A percentile compares a stretch with the other conserved stretches of the same genome.
Conservation (phyloP, 305 asterid genomes). For the Fraxinus paxiana region DNA sequence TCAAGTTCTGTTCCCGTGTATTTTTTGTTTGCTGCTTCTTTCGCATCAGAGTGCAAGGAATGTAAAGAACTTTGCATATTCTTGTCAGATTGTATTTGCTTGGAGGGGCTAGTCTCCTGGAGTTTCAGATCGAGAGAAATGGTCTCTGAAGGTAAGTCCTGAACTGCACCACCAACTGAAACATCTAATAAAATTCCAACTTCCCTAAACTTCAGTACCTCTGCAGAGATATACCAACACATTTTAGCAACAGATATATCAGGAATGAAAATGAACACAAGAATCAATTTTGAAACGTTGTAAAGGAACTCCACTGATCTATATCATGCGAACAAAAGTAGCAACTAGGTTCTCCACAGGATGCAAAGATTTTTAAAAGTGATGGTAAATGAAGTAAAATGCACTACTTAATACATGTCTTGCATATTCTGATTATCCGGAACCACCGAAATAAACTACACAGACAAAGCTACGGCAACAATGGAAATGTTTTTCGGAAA, state of each 20-base stretch:
- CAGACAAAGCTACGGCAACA: not conserved
- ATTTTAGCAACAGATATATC: conserved; percentile 12
- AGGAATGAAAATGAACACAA: not conserved
- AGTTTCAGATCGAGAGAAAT: conserved; percentile 25
- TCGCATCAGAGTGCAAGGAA: conserved; percentile 33
- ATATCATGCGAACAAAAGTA: not conserved
- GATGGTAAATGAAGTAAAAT: not conserved
- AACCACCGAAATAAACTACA: not conserved
- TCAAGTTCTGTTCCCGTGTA: conserved; percentile 41
- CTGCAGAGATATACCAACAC: conserved; percentile 39
- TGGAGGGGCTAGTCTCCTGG: conserved; percentile 24
- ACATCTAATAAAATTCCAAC: conserved; percentile 34
- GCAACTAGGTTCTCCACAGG: not conserved
- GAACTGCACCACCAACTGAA: conserved; percentile 29
- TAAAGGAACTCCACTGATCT: not conserved
- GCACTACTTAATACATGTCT: not conserved
- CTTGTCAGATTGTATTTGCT: conserved; percentile 26
- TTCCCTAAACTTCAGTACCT: conserved; percentile 57
- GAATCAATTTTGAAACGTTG: not conserved
- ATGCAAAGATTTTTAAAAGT: not conserved
- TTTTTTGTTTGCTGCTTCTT: conserved; percentile 27
- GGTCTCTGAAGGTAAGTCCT: conserved; percentile 27
- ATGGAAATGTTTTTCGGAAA: not conserved
- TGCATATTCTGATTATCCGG: not conserved
- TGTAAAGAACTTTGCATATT: conserved; percentile 19